Percentiles rank a stretch among this genome's conserved stretches.
Conservation (phyloP, 2,329 filamentous ascomycete genomes). For the Fusarium scirpi region DNA sequence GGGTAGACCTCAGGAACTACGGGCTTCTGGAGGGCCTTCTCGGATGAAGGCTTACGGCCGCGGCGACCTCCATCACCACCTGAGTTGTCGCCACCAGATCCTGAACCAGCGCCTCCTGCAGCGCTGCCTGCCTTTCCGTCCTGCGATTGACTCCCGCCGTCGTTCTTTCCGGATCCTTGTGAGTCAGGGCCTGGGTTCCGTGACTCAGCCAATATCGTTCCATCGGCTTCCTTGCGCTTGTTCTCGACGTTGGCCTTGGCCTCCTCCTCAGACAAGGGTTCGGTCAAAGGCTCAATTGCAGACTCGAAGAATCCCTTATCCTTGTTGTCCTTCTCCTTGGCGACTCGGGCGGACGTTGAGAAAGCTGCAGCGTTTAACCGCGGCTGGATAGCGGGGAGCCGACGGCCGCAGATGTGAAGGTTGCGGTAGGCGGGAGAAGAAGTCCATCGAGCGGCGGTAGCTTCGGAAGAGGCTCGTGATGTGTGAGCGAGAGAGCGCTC, state of each 20-base stretch:
- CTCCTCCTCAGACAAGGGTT: conserved; percentile 66
- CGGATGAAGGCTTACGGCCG: conserved; percentile 76
- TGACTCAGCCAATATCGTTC: conserved; percentile 62
- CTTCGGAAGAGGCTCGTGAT: conserved; percentile 42
- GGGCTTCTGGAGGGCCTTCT: conserved; percentile 85
- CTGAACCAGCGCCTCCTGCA: conserved; percentile 64
- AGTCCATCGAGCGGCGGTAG: conserved; percentile 46
- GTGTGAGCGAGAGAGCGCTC: conserved; percentile 51
- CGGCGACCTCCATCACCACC: conserved; percentile 74
- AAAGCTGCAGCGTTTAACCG: conserved; percentile 51
- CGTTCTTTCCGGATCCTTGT: conserved; percentile 60
- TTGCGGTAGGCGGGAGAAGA: conserved; percentile 46
- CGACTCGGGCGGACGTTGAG: conserved; percentile 52
- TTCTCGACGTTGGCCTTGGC: conserved; percentile 64
- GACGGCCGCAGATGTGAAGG: conserved; percentile 50
- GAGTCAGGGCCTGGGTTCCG: conserved; percentile 58
- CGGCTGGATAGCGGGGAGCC: conserved; percentile 48
- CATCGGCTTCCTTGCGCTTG: conserved; percentile 56
- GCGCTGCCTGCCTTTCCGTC: conserved; percentile 70
- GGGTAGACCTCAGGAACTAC: conserved; percentile 95
- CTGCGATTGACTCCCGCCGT: conserved; percentile 52
- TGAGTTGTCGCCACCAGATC: conserved; percentile 66
- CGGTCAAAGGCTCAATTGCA: conserved; percentile 54
- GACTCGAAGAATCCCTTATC: conserved; percentile 65
- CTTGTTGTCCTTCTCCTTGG: conserved; percentile 54